Percentiles rank a stretch among this genome's conserved stretches.
Evolutionary conservation across 192 early-diverging fungal species (phyloP).

Genomic region (Paraglomus occultum): DNA sequence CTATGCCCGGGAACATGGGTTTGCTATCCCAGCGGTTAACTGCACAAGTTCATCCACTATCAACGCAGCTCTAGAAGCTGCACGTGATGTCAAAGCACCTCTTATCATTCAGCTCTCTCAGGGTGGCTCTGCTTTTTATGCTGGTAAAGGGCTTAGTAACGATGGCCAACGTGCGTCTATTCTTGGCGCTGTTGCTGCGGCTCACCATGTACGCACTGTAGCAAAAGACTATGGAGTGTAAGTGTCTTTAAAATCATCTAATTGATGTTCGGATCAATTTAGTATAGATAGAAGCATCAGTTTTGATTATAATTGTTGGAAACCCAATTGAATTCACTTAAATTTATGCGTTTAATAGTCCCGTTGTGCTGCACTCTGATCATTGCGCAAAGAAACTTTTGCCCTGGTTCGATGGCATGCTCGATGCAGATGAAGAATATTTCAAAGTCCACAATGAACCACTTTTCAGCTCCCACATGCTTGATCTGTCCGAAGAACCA

Average conservation of each 20-base stretch:
- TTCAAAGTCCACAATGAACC: conserved; percentile 91
- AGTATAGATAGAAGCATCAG: neutral
- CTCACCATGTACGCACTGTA: conserved; percentile 76
- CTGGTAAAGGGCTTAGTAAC: conserved; percentile 92
- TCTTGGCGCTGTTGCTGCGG: conserved; percentile 88
- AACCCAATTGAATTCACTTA: neutral
- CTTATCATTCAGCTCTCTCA: conserved; percentile 96
- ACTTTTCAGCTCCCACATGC: conserved; percentile 98
- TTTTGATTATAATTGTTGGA: neutral
- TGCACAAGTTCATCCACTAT: conserved; percentile 91
- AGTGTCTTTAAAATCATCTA: conserved; percentile 31
- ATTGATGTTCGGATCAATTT: neutral
- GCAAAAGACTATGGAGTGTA: conserved; percentile 86
- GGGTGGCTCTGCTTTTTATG: conserved; percentile 89
- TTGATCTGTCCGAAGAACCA: conserved; percentile 92
- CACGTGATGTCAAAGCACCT: conserved; percentile 88
- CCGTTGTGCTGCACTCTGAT: conserved; percentile 84
- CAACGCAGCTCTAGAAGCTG: conserved; percentile 93
- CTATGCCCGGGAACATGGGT: conserved; percentile 74
- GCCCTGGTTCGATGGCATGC: conserved; percentile 98
- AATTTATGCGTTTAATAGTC: conserved; percentile 35
- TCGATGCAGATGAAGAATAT: conserved; percentile 92
- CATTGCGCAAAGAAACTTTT: conserved; percentile 97
- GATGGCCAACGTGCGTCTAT: conserved; percentile 86
- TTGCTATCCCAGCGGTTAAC: conserved; percentile 97